Evolutionary conservation across 1,284 basidiomycete species (phyloP), one percentile per base, ranked within the genome.

Genomic region (Gymnopus androsaceus): DNA sequence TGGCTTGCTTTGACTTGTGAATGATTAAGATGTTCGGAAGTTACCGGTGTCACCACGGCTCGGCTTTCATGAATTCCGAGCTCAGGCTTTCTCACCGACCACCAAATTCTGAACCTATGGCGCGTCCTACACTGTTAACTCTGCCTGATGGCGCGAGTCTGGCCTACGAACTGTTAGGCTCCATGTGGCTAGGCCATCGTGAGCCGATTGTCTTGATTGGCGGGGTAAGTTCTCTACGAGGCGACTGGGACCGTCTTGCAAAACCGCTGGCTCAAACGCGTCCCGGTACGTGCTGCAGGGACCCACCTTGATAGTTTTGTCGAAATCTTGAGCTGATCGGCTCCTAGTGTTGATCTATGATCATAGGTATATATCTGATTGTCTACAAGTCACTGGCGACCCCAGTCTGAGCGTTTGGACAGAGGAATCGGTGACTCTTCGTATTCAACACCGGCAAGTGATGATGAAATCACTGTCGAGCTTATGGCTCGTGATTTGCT

Each of bases 401-500:
- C 12, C 12, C 6, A 46, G 4, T n/a, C 7, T 4, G n/a, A 7
- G 19, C 15, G 11, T 33, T 37, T 5, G n/a, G 12, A 4, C 30
- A 73, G 71, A 46, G 72, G 72, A 8, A 73, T 73, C 57, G 76
- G 76, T 17, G 68, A 75, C 46, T 78, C 76, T 3, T 67, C 63
- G 6, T 64, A 71, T 41, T 65, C 71, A 25, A 62, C 67, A 31
- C 51, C 49, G 12, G 64, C 67, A 12, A 59, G 68, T n/a, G 74
- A 76, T 41, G 51, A 53, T 42, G 58, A 62, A 4, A 68, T 78
- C 21, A 74, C 74, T 6, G 69, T 78, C 9, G 75, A 78, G 57
- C 62, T 66, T 15, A 65, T 78, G 51, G 75, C 78, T 30, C 68
- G 74, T 33, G 77, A 80, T 59, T 61, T 78, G n/a, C 61, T 74